Percentiles rank a stretch among this genome's conserved stretches.
These are phyloP conservation scores for Limonium bicolor DNA, from an alignment of 148 eudicot species.

Conservation along the genomic window DNA sequence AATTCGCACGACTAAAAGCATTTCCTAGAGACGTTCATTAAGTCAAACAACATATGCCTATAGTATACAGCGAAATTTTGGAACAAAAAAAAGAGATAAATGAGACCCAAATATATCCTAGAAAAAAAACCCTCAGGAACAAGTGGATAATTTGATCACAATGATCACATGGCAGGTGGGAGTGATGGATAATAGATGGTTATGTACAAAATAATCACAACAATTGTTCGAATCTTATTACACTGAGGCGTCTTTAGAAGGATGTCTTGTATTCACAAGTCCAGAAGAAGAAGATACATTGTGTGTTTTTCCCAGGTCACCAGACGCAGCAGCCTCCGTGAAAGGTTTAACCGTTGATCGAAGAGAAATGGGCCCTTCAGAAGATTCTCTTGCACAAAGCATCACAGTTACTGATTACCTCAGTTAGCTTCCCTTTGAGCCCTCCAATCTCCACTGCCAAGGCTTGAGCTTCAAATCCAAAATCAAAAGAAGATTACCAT, in stretches of 20 bases:
- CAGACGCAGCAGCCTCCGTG: conserved; percentile 16
- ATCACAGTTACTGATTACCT: conserved; percentile 85
- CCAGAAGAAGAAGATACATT: conserved; percentile 11
- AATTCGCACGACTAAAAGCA: too few species aligned
- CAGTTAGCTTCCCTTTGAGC: conserved; percentile 80
- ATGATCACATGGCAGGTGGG: too few species aligned
- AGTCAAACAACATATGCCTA: too few species aligned
- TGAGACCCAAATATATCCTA: too few species aligned
- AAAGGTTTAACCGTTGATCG: conserved; percentile 60
- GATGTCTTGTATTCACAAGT: conserved; percentile 7
- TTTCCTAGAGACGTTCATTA: too few species aligned
- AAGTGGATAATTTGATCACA: too few species aligned
- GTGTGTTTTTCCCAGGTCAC: conserved; percentile 18
- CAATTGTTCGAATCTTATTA: too few species aligned
- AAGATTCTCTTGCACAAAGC: conserved; percentile 55
- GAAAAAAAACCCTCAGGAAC: too few species aligned
- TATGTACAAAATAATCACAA: too few species aligned
- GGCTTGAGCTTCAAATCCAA: conserved; percentile 39
- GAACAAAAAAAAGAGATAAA: too few species aligned
- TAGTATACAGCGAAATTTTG: too few species aligned
- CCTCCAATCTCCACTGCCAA: conserved; percentile 91
- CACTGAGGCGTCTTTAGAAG: conserved; percentile 8
- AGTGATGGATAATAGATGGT: too few species aligned
- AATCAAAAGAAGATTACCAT: not conserved
- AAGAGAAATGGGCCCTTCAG: conserved; percentile 69